Conservation (phyloP, 1,284 basidiomycete species). For the Cystobasidiaceae sp. region DNA sequence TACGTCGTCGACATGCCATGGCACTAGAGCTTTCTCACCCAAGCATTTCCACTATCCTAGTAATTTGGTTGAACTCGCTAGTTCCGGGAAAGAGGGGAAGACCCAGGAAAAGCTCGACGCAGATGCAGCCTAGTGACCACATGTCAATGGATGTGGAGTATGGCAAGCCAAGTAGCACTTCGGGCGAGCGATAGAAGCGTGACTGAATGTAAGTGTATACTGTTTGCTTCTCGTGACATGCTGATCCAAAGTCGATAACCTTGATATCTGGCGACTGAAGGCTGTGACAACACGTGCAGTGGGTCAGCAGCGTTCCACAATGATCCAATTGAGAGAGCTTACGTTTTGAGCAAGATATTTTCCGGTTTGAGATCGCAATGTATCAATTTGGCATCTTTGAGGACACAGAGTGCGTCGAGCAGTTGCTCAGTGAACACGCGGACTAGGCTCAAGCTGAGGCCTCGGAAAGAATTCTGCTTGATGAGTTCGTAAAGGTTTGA, state of each 20-base stretch:
- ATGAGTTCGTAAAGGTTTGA: conserved; percentile 99
- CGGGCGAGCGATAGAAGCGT: conserved; percentile 95
- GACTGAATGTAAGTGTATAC: conserved; percentile 99
- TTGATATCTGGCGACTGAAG: conserved; percentile 97
- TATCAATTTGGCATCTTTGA: conserved; percentile 92
- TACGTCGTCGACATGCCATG: no score
- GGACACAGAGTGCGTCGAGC: conserved; percentile 81
- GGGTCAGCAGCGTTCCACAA: not conserved
- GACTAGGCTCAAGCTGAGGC: conserved; percentile 89
- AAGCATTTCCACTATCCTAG: conserved; percentile 95
- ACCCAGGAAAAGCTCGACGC: conserved; percentile 94
- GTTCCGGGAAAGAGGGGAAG: conserved; percentile 95
- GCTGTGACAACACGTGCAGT: no score
- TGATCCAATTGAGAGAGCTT: conserved; percentile 47
- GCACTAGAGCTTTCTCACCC: no score
- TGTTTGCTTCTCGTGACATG: conserved; percentile 96
- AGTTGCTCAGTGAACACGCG: conserved; percentile 97
- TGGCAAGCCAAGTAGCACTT: conserved; percentile 89
- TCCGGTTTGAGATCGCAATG: conserved; percentile 98
- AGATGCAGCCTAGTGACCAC: conserved; percentile 94
- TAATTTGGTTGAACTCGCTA: conserved; percentile 97
- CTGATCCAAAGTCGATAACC: conserved; percentile 98
- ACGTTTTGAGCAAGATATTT: conserved; percentile 92
- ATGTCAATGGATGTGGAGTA: conserved; percentile 93
- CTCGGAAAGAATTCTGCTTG: conserved; percentile 99